phyloP scores from a whole-genome alignment of 805 yeast species.

The Hanseniaspora nectarophila region DNA sequence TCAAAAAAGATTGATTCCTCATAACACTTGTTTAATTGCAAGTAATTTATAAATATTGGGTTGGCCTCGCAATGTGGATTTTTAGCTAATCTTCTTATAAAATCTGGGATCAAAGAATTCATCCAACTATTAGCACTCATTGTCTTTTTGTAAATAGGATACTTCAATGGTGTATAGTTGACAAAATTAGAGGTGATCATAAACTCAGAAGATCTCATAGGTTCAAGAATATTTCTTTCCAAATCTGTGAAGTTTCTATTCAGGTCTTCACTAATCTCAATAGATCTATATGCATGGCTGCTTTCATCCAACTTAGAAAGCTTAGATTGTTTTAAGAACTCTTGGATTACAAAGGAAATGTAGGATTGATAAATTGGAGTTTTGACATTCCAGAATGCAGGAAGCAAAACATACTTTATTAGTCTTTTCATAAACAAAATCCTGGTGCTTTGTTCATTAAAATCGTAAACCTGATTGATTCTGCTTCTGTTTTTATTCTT shows the following conservation, averaged over 20 bases:
- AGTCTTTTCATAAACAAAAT: constrained; percentile 51
- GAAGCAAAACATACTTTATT: constrained; percentile 59
- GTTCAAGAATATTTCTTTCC: constrained; percentile 61
- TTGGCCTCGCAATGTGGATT: not conserved
- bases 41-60: constrained; percentile 1
- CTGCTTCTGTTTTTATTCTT: constrained; percentile 1
- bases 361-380: constrained; percentile 76
- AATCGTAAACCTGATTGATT: constrained; percentile 44
- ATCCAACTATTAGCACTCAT: constrained; percentile 63
- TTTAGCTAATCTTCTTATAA: constrained; percentile 35
- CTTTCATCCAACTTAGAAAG: constrained; percentile 30
- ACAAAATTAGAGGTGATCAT: constrained; percentile 43
- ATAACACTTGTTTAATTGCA: constrained; percentile 8
- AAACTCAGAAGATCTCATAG: constrained; percentile 63
- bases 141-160: constrained; percentile 52
- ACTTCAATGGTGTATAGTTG: constrained; percentile 35
- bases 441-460: constrained; percentile 52
- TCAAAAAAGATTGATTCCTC: constrained; percentile 48
- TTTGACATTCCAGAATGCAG: constrained; percentile 78
- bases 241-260: constrained; percentile 43
- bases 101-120: constrained; percentile 51
- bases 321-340: constrained; percentile 55
- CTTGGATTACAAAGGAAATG: constrained; percentile 82
- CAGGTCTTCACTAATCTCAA: constrained; percentile 40
- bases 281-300: constrained; percentile 17